Conservation (phyloP, 2,329 filamentous ascomycete genomes). For the Pleurostoma richardsiae region DNA sequence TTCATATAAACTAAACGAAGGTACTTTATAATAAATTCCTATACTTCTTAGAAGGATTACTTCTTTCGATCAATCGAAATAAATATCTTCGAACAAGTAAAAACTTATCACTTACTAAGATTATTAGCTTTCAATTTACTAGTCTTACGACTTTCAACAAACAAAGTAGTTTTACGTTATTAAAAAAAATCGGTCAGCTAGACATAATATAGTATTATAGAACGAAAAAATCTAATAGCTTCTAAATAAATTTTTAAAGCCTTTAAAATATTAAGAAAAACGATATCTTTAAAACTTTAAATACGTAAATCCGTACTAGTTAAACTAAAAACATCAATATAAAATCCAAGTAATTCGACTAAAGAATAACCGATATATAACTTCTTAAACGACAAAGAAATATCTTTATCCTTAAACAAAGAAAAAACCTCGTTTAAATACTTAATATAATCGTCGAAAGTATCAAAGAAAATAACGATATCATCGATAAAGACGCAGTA, state of each 20-base stretch:
- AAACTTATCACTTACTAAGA: background rate
- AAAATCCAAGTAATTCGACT: conserved; percentile 1
- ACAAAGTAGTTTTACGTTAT: background rate
- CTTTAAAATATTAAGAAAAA: background rate
- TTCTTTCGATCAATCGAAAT: background rate
- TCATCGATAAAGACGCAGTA: conserved; percentile 1
- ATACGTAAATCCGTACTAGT: background rate
- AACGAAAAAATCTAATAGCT: background rate
- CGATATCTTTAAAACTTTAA: background rate
- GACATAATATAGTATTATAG: background rate
- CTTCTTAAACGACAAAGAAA: background rate
- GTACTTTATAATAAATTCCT: background rate
- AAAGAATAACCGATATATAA: background rate
- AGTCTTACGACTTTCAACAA: background rate
- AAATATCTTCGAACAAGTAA: background rate
- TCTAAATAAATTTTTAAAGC: background rate
- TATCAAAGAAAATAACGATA: conserved; percentile 1
- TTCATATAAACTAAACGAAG: background rate
- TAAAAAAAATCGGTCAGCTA: background rate
- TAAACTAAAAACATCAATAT: background rate
- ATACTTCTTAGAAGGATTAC: background rate
- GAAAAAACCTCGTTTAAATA: background rate
- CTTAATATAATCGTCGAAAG: background rate
- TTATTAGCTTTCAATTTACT: background rate
- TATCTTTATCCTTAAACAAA: background rate